These are phyloP conservation scores for Arachis stenosperma DNA, from an alignment of 306 rosid genomes.

Conservation along the genomic window DNA sequence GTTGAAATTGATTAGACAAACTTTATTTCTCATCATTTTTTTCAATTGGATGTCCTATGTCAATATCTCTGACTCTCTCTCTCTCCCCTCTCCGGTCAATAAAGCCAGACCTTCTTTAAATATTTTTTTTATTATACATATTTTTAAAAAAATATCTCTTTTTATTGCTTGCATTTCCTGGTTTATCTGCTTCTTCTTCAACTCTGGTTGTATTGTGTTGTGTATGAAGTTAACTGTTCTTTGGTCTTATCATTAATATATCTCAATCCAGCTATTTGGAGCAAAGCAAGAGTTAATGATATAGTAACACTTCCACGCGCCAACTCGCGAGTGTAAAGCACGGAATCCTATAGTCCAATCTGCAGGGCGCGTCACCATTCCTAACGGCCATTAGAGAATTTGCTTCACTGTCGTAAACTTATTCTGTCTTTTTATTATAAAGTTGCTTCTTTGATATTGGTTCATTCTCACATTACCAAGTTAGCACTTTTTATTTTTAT, in stretches of 20 bases:
- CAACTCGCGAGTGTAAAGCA: not conserved
- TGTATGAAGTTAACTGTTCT: not conserved
- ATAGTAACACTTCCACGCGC: slow-evolving; percentile 31
- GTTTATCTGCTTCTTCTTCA: slow-evolving; percentile 35
- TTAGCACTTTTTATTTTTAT: not conserved
- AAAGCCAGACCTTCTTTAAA: slow-evolving; percentile 24
- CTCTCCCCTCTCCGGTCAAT: slow-evolving; percentile 43
- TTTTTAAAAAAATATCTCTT: too few relatives aligned
- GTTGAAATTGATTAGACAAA: slow-evolving; percentile 46
- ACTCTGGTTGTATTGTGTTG: not conserved
- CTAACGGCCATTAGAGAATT: not conserved
- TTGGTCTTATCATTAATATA: slow-evolving; percentile 42
- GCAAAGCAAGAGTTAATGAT: slow-evolving; percentile 25
- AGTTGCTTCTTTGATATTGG: slow-evolving; percentile 34
- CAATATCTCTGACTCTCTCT: slow-evolving; percentile 25
- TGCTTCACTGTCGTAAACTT: not conserved
- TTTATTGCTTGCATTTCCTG: not conserved
- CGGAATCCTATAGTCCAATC: not conserved
- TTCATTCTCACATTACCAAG: slow-evolving; percentile 31
- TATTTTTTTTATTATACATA: not conserved
- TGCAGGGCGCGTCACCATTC: not conserved
- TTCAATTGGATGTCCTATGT: slow-evolving; percentile 36
- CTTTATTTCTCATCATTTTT: slow-evolving; percentile 26
- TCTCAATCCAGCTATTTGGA: slow-evolving; percentile 46
- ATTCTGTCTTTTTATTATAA: slow-evolving; percentile 15